Percentiles rank a stretch among this genome's conserved stretches.
Evolutionary conservation across 2,329 filamentous ascomycete genomes (phyloP).

Genomic region (Lasiodiplodia gonubiensis): DNA sequence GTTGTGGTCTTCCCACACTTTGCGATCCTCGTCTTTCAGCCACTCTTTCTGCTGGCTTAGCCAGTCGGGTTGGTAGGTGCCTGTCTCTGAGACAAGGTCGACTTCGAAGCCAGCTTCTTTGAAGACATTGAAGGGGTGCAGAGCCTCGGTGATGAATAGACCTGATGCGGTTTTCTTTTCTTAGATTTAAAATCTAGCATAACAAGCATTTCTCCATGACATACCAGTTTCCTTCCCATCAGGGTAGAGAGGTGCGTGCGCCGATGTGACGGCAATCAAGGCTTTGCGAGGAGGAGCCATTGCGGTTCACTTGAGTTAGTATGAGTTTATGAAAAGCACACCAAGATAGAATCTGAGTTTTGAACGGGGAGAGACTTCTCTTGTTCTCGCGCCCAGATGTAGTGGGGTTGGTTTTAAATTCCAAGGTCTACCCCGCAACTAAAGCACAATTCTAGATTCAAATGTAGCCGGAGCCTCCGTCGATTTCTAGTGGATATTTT

Average conservation of each 20-base stretch:
- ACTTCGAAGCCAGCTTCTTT: slow-evolving; percentile 54
- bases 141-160: slow-evolving; percentile 56
- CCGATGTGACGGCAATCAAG: slow-evolving; percentile 53
- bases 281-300: slow-evolving; percentile 46
- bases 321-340: neutral
- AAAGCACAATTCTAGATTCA: too few species aligned
- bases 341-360: too few species aligned
- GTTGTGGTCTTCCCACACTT: slow-evolving; percentile 48
- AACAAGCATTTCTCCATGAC: neutral
- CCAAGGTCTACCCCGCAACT: neutral
- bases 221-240: slow-evolving; percentile 48
- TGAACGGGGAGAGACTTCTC: neutral
- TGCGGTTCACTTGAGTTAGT: neutral
- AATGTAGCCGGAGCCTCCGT: too few species aligned
- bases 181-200: neutral
- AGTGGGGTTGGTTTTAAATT: neutral
- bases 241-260: slow-evolving; percentile 45
- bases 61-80: slow-evolving; percentile 53
- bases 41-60: slow-evolving; percentile 52
- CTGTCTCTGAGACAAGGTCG: slow-evolving; percentile 55
- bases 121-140: slow-evolving; percentile 57
- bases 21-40: slow-evolving; percentile 48
- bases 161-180: neutral
- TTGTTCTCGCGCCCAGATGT: neutral
- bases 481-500: too few species aligned